Evolutionary conservation across 352 stramenopile species (phyloP).

Genomic region (Pythium folliculosum): DNA sequence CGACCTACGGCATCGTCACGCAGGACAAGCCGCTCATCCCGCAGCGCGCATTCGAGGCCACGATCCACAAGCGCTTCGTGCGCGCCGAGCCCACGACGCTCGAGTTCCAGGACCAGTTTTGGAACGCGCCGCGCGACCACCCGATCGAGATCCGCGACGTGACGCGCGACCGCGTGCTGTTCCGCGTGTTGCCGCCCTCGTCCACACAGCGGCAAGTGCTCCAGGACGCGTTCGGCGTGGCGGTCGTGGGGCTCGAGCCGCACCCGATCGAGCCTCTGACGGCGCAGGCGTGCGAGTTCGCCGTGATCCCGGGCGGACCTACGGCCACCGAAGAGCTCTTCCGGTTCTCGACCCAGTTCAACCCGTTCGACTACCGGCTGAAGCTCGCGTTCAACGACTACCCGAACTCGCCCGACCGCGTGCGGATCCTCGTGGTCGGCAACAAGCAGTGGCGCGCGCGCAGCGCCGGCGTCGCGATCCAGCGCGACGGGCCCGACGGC

Average conservation of each 20-base stretch:
- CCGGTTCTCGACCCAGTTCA: slow-evolving; percentile 10
- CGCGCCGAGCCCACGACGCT: neutral
- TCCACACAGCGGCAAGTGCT: neutral
- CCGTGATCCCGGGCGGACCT: slow-evolving; percentile 3
- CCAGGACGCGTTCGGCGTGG: slow-evolving; percentile 8
- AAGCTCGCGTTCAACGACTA: neutral
- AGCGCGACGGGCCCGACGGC: neutral
- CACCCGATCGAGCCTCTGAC: neutral
- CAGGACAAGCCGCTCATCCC: slow-evolving; percentile 1
- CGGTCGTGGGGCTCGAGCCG: slow-evolving; percentile 7
- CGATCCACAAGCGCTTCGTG: slow-evolving; percentile 7
- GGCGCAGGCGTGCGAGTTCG: slow-evolving; percentile 1
- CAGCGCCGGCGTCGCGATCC: slow-evolving; percentile 6
- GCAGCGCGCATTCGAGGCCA: slow-evolving; percentile 5
- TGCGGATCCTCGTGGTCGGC: slow-evolving; percentile 4
- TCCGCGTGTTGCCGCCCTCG: slow-evolving; percentile 1
- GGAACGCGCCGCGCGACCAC: neutral
- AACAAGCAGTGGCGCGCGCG: slow-evolving; percentile 11
- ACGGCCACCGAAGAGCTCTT: neutral
- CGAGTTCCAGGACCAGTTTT: slow-evolving; percentile 13
- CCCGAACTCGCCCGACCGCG: neutral
- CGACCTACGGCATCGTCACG: neutral
- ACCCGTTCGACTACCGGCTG: slow-evolving; percentile 3
- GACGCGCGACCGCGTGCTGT: slow-evolving; percentile 1
- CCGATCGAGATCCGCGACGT: slow-evolving; percentile 8